These are phyloP conservation scores for Lactarius psammicola DNA, from an alignment of 768 basidiomycete species.

Conservation along the genomic window DNA sequence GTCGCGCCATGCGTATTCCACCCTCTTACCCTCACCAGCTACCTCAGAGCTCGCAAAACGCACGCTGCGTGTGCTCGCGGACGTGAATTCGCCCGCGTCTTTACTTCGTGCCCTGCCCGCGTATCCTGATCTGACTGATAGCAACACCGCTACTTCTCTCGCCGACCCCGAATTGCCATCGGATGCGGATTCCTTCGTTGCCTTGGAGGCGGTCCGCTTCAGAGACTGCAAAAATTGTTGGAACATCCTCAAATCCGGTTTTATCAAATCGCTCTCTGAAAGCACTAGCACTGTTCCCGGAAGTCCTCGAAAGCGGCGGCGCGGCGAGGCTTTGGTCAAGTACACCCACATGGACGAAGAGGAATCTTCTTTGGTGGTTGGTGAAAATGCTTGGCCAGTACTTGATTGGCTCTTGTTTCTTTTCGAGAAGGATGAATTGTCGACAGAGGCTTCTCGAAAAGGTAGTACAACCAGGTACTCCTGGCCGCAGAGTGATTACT, in stretches of 20 bases:
- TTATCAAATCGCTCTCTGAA: slow-evolving; percentile 19
- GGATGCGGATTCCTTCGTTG: slow-evolving; percentile 26
- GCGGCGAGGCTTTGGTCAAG: slow-evolving; percentile 34
- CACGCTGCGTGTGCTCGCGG: slow-evolving; percentile 25
- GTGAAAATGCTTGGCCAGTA: slow-evolving; percentile 64
- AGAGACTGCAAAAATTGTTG: slow-evolving; percentile 30
- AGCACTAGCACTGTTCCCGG: slow-evolving; percentile 4
- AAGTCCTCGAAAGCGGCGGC: slow-evolving; percentile 29
- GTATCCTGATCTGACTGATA: slow-evolving; percentile 20
- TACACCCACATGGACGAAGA: slow-evolving; percentile 34
- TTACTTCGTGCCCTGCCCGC: slow-evolving; percentile 29
- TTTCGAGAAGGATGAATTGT: slow-evolving; percentile 65
- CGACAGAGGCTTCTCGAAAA: slow-evolving; percentile 37
- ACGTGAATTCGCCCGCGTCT: slow-evolving; percentile 24
- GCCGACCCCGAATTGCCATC: slow-evolving; percentile 5
- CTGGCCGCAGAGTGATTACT: neutral
- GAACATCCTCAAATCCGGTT: slow-evolving; percentile 27
- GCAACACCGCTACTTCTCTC: neutral
- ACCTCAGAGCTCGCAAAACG: slow-evolving; percentile 24
- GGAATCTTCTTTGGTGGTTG: slow-evolving; percentile 41
- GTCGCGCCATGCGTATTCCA: slow-evolving; percentile 25
- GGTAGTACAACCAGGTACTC: slow-evolving; percentile 35
- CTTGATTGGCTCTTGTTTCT: slow-evolving; percentile 67
- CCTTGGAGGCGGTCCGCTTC: slow-evolving; percentile 26
- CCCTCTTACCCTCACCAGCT: slow-evolving; percentile 20